A percentile compares a stretch with the other conserved stretches of the same genome.
These are phyloP conservation scores for Beta vulgaris DNA, from an alignment of 148 eudicot species.

Conservation along the genomic window DNA sequence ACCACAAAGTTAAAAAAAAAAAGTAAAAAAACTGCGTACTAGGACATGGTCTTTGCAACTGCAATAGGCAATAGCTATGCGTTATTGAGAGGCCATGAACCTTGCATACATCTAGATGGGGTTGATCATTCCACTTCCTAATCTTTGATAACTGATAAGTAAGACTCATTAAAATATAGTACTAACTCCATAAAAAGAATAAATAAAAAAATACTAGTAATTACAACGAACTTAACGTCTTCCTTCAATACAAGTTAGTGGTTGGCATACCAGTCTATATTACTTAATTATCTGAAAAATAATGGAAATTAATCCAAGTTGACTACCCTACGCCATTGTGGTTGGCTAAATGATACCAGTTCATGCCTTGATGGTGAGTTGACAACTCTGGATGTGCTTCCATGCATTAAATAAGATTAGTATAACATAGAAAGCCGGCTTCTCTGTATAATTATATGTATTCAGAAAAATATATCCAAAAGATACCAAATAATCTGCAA, in stretches of 20 bases:
- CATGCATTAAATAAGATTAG: background rate
- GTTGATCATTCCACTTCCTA: too few relatives aligned
- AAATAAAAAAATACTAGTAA: background rate
- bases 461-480: background rate
- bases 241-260: background rate
- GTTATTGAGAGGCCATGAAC: too few relatives aligned
- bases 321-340: background rate
- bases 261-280: slow-evolving; percentile 3
- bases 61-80: too few relatives aligned
- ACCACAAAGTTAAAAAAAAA: too few relatives aligned
- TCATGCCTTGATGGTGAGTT: slow-evolving; percentile 12
- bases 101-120: too few relatives aligned
- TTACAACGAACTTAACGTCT: background rate
- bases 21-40: too few relatives aligned
- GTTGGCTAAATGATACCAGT: too few relatives aligned
- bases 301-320: background rate
- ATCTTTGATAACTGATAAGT: too few relatives aligned
- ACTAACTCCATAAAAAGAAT: too few relatives aligned
- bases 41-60: too few relatives aligned
- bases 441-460: background rate
- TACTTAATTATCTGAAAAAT: background rate
- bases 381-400: slow-evolving; percentile 19
- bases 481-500: background rate
- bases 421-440: background rate
- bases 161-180: too few relatives aligned